phyloP scores from a whole-genome alignment of 2,329 filamentous ascomycete genomes.

The Lasiodiplodia sp. region DNA sequence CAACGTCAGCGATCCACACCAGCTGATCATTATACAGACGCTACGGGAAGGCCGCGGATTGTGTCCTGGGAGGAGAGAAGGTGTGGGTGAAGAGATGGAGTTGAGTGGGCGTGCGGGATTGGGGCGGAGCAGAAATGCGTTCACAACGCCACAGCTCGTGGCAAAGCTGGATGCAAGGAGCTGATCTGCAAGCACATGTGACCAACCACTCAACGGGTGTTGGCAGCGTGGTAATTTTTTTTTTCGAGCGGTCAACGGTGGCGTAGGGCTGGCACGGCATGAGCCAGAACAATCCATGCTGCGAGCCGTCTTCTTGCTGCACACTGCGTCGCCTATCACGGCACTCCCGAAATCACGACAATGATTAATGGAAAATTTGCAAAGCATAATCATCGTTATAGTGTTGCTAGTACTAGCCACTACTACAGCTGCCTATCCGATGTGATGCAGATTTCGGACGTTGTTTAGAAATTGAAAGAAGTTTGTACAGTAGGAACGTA shows the following conservation, averaged over 20 bases:
- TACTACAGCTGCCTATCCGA: conserved; percentile 9
- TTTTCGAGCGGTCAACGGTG: neutral
- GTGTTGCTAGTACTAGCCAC: conserved; percentile 18
- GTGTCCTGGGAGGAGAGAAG: neutral
- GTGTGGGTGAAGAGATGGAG: neutral
- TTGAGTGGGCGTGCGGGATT: neutral
- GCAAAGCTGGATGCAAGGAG: neutral
- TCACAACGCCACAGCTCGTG: neutral
- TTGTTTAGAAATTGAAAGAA: conserved; percentile 14
- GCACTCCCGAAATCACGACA: neutral
- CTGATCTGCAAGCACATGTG: neutral
- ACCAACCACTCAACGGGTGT: neutral
- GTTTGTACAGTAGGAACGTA: conserved; percentile 18
- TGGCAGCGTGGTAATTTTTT: neutral
- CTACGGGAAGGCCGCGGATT: neutral
- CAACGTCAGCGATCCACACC: neutral
- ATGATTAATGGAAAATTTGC: neutral
- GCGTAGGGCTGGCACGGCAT: neutral
- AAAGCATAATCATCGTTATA: conserved; percentile 26
- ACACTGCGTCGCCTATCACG: neutral
- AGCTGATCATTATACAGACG: neutral
- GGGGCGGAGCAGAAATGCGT: neutral
- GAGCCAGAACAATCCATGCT: neutral
- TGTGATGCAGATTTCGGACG: conserved; percentile 24
- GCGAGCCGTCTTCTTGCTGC: neutral